Base-by-base conservation (phyloP, 2,329 filamentous ascomycete genomes). In the Stagonosporopsis vannaccii region DNA sequence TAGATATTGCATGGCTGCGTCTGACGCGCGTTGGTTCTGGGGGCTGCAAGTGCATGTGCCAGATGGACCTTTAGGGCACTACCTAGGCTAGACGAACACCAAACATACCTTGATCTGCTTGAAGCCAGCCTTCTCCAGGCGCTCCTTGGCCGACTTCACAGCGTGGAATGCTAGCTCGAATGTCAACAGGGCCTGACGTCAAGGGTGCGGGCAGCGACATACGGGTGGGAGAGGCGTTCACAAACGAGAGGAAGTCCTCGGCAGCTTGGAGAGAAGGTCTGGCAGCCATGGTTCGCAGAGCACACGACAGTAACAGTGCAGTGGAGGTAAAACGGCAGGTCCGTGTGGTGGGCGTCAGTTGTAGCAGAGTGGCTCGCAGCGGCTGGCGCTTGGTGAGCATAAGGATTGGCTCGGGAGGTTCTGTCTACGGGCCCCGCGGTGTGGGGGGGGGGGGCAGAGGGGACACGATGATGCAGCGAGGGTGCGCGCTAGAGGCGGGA, bases 181-280 rank as follows among this genome's bases (percentile, higher is more conserved):
- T 2, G 59, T 71, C 51, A 66, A 51, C 22, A 23, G 4, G 11
- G 23, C 30, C 8, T 9, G 25, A 6, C 3, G 15, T 33, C 26
- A 33, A 8, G 28, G n/a, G n/a, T 32, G 41, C 37, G 19, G 9
- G 42, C 36, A n/a, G 15, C 44, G 45, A 76, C 87, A 68, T 84
- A 97, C 93, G 94, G 49, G 93, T 96, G 12, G 95, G 95, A 56
- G 93, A 97, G 61, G 89, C 90, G 78, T 97, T 96, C 75, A 97
- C 89, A 80, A 97, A 97, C 78, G 91, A 89, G 73, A 97, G 80
- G 77, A 97, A 97, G 81, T 96, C 91, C 78, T 90, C 81, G 51
- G 91, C 91, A 52, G 73, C 78, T 59, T 78, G 68, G 53, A 80
- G 71, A 1, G 78, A 78, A 12, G 75, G 74, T 56, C 76, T 77